Base-by-base conservation (phyloP, 2,329 filamentous ascomycete genomes). In the Neurospora sp. region DNA sequence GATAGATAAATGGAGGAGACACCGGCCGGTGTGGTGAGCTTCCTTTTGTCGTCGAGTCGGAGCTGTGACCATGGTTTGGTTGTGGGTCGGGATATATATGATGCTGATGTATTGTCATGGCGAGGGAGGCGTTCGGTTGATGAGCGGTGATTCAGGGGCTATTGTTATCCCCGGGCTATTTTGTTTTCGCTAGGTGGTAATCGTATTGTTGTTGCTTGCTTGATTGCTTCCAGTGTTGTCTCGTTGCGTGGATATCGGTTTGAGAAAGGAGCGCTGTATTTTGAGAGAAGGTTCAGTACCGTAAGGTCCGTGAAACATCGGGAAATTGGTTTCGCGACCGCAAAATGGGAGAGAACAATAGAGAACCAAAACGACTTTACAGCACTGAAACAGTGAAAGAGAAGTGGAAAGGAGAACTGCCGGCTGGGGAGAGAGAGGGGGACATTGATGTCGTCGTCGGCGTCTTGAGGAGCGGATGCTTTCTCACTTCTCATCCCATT, bases 381-480 rank as follows among this genome's bases (percentile, higher is more conserved):
- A 68, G 46, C 42, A 15, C 58, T 8, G 52, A 42, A 66, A 43
- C 42, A 36, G 11, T 38, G 28, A 23, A 66, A 67, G n/a, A 38
- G 28, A 19, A 9, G 38, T 66, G 68, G 40, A 67, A 69, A 67
- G 68, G 52, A 66, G 71, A 66, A 69, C 62, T 33, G 28, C 28
- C 28, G 28, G 28, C 28, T 43, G 39, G 46, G 38, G 39, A 28
- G 28, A 13, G 42, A 23, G 39, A 33, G 46, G 42, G 40, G 38
- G 38, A 70, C 38, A 66, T 71, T 43, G 69, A 71, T 66, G 71
- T 75, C 71, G 73, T 74, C 71, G 71, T 68, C 69, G 52, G 52
- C 52, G 66, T 69, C 23, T 39, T 58, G 66, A 71, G 19, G 11
- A 52, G 66, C 68, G 68, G 68, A 69, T 70, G 33, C 66, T 68